Evolutionary conservation across 2,329 filamentous ascomycete species (phyloP), one percentile per base, ranked within the genome.

Genomic region (Sphaerulina populicola): DNA sequence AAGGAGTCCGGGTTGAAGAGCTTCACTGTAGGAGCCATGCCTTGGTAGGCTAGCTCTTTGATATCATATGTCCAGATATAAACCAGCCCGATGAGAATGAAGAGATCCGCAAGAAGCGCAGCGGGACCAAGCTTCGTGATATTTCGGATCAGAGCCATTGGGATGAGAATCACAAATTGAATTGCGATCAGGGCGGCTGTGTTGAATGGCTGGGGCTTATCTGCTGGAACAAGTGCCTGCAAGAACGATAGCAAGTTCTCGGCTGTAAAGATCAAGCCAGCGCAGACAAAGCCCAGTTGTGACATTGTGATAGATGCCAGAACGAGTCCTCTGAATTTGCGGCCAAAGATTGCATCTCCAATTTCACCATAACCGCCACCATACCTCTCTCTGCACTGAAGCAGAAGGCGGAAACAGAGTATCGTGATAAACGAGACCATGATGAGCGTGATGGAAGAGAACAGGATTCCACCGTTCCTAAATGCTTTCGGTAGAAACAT

Each of bases 401-500:
- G 74, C 33, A 89, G 75, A 29, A 89, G 74, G 60, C 83, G 81
- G 65, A 89, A 89, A 60, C 84, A 86, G 9, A 84, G 64, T 61
- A 81, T 84, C 40, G 83, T 86, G 58, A 88, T 69, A 15, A 77
- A 64, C 1, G 85, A 82, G 2, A 88, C 78, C 8, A 73, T 69
- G 41, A 88, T 68, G 57, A 89, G 76, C 0, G 82, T 82, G 44
- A 87, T 68, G 0, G 81, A 82, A 0, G 85, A 88, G 64, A 89
- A 89, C 9, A 88, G 71, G 46, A 89, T 82, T 21, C 85, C 85
- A 33, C 85, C 85, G 57, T 89, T 89, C 62, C 80, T 80, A 69
- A 88, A 89, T 0, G 85, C 85, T 64, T 87, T 88, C 42, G 85
- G 85, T 40, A 89, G 67, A 63, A 89, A 89, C 81, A 89, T 87